Evolutionary conservation across 176 grass and related monocot species (phyloP), one percentile per base, ranked within the genome.

Genomic region (Themeda triandra): DNA sequence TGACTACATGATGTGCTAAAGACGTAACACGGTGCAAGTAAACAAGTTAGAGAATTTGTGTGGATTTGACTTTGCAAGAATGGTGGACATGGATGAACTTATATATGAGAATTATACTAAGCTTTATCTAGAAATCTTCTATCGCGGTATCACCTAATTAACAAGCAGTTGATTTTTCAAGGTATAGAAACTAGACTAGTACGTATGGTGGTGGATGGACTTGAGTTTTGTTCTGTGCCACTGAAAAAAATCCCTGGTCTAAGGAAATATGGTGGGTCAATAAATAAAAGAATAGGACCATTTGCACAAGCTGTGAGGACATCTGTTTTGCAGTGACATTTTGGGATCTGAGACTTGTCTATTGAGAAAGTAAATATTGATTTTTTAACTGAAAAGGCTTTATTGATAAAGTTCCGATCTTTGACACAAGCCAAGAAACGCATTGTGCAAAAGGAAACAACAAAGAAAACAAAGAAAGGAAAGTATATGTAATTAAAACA

Each of bases 131-230:
- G 21, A 42, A 25, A 35, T 29, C 45, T 29, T 65, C 5, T 66
- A 48, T 6, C 41, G 10, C 6, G 8, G 23, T 24, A 24, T 58
- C 54, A 58, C 54, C 41, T 32, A 67, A 80, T 80, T 66, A 80
- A 80, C 39, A 80, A 66, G 28, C 77, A 80, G 40, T 80, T 80
- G 77, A 80, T 48, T 67, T 80, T 66, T 67, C 6, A 24, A 67
- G 62, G 27, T 21, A 66, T 33, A 8, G 13, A 79, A 64, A 45
- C 60, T 65, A 79, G 59, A 58, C 54, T 11, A 58, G 54, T 21
- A 79, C 25, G 56, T 42, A 46, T 11, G 27, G 28, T 48, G 18
- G 63, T 75, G 48, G 48, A 54, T 56, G 48, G 48, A 49, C 44
- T 49, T 30, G 40, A 31, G 7, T 54, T 56, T 56, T 75, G 58